Percentiles rank a stretch among this genome's conserved stretches.
Evolutionary conservation across 2,329 filamentous ascomycete genomes (phyloP).

Genomic region (Penicillium sp.): DNA sequence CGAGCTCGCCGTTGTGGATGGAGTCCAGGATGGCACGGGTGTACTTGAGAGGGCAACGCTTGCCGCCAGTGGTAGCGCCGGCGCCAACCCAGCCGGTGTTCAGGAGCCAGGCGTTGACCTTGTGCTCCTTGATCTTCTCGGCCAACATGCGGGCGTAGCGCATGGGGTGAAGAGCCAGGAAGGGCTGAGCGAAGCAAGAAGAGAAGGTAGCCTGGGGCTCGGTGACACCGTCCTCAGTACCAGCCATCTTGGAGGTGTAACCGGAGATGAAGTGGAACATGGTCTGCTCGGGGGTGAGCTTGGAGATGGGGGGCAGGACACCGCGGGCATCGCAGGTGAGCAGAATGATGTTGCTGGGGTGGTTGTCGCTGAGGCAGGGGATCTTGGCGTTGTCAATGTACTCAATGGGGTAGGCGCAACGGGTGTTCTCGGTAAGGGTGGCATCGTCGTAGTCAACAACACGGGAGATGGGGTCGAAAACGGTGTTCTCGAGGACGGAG

Average conservation of each 20-base stretch:
- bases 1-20: slow-evolving; percentile 93
- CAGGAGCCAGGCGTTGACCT: slow-evolving; percentile 93
- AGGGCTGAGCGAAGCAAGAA: slow-evolving; percentile 97
- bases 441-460: slow-evolving; percentile 90
- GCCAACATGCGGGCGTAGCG: slow-evolving; percentile 97
- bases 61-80: slow-evolving; percentile 79
- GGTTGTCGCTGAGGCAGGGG: slow-evolving; percentile 74
- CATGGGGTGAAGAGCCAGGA: slow-evolving; percentile 98
- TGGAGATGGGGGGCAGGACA: slow-evolving; percentile 94
- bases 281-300: slow-evolving; percentile 85
- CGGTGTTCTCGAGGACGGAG: slow-evolving; percentile 95
- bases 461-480: slow-evolving; percentile 85
- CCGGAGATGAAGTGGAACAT: slow-evolving; percentile 99
- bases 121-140: slow-evolving; percentile 92
- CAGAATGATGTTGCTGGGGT: slow-evolving; percentile 95
- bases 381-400: slow-evolving; percentile 99
- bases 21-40: slow-evolving; percentile 95
- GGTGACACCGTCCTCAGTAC: slow-evolving; percentile 91
- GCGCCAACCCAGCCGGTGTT: slow-evolving; percentile 98
- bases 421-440: slow-evolving; percentile 95
- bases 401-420: slow-evolving; percentile 97
- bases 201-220: slow-evolving; percentile 99
- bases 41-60: slow-evolving; percentile 97
- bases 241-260: slow-evolving; percentile 99
- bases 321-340: slow-evolving; percentile 96